Conservation (phyloP, 352 stramenopile species). For the Phytophthora chlamydospora region DNA sequence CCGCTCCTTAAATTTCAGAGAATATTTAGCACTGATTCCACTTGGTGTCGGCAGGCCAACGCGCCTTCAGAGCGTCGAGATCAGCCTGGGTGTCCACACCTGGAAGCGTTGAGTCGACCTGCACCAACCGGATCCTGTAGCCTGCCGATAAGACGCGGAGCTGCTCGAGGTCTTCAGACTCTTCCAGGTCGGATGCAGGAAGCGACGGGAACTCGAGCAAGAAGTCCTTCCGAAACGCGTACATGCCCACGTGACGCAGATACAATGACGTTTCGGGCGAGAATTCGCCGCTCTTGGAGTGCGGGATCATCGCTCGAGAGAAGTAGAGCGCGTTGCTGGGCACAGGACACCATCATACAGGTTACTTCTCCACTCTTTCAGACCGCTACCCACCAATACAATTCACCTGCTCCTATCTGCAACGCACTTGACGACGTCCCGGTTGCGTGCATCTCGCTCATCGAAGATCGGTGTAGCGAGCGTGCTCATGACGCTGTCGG, state of each 20-base stretch:
- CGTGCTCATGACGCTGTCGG: constrained; percentile 76
- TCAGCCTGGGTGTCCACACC: constrained; percentile 78
- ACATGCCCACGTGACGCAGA: constrained; percentile 81
- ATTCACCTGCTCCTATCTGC: constrained; percentile 52
- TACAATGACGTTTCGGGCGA: constrained; percentile 53
- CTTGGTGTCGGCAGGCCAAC: constrained; percentile 30
- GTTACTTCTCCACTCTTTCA: neutral
- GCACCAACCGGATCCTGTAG: constrained; percentile 71
- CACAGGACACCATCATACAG: neutral
- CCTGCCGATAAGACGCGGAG: constrained; percentile 83
- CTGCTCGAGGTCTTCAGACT: constrained; percentile 82
- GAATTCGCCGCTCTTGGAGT: constrained; percentile 71
- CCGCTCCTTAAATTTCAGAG: too few relatives aligned
- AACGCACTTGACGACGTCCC: constrained; percentile 85
- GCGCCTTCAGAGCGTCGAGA: constrained; percentile 55
- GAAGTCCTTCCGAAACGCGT: constrained; percentile 81
- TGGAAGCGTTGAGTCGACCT: constrained; percentile 64
- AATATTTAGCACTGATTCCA: too few relatives aligned
- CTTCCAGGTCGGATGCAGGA: constrained; percentile 56
- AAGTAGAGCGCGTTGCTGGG: constrained; percentile 86
- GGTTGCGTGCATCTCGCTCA: constrained; percentile 58
- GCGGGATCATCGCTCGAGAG: constrained; percentile 79
- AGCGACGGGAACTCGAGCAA: constrained; percentile 72
- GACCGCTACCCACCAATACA: neutral
- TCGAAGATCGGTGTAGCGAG: constrained; percentile 68